These are phyloP conservation scores for Solanum dulcamara DNA, from an alignment of 257 asterid species.

Conservation along the genomic window DNA sequence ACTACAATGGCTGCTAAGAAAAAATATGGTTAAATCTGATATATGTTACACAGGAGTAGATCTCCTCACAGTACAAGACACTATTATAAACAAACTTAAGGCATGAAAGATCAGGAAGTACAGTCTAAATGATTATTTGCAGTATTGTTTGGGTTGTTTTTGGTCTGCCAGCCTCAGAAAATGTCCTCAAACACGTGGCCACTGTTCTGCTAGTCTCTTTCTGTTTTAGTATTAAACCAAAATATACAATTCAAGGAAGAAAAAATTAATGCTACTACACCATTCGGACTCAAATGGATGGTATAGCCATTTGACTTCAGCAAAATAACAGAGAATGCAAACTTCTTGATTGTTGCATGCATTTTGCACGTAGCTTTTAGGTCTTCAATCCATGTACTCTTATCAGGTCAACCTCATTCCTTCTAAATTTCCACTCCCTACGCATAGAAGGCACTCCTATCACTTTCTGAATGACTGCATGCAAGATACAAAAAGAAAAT, in stretches of 20 bases:
- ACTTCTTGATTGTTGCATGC: not conserved
- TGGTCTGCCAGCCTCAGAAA: slow-evolving; percentile 37
- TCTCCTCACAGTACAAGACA: not conserved
- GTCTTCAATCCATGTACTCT: not conserved
- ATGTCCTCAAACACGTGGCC: slow-evolving; percentile 56
- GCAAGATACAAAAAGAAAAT: not conserved
- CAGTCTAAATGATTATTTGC: slow-evolving; percentile 2
- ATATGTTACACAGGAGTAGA: not conserved
- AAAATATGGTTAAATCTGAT: not conserved
- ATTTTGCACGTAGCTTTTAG: not conserved
- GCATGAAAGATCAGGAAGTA: not conserved
- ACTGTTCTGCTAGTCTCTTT: slow-evolving; percentile 55
- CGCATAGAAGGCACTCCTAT: not conserved
- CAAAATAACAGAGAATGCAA: not conserved
- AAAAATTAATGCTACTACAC: not conserved
- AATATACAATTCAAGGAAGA: not conserved
- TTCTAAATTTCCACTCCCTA: not conserved
- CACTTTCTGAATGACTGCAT: not conserved
- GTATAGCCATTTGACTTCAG: not conserved
- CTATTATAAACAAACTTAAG: not conserved
- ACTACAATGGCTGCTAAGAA: not conserved
- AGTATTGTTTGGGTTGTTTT: slow-evolving; percentile 27
- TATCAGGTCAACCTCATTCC: not conserved
- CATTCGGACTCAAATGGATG: not conserved
- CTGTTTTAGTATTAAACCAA: slow-evolving; percentile 48